These are phyloP conservation scores for Rhodotorula paludigena DNA, from an alignment of 768 basidiomycete species.

Conservation along the genomic window DNA sequence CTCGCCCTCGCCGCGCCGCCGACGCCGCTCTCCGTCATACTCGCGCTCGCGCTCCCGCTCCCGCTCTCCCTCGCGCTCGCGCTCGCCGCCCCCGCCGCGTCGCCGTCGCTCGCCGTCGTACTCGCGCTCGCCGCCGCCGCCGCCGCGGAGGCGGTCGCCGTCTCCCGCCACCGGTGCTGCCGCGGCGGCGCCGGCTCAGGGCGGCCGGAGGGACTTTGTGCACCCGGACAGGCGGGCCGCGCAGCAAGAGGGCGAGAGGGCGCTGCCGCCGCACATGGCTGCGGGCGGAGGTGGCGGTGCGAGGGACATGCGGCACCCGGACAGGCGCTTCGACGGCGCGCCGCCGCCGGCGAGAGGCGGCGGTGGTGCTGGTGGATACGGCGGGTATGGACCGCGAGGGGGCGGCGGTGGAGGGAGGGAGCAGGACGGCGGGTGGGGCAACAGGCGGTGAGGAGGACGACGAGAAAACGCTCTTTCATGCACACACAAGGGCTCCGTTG, in stretches of 20 bases:
- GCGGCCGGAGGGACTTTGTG: slow-evolving; percentile 3
- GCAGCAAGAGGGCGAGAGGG: too few species aligned
- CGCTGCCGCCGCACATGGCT: background rate
- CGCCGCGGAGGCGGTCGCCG: background rate
- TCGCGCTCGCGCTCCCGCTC: slow-evolving; percentile 8
- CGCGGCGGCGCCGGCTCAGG: background rate
- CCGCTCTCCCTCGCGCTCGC: slow-evolving; percentile 1
- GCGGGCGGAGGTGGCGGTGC: background rate
- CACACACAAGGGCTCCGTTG: too few species aligned
- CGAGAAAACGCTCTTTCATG: too few species aligned
- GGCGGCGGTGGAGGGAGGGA: background rate
- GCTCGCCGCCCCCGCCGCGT: background rate
- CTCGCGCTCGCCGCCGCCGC: slow-evolving; percentile 5
- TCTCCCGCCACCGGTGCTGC: background rate
- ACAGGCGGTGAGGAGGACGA: background rate
- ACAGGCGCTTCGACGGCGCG: background rate
- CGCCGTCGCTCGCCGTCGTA: slow-evolving; percentile 8
- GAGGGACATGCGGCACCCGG: background rate
- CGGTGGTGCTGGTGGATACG: slow-evolving; percentile 1
- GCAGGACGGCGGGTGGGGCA: slow-evolving; percentile 1
- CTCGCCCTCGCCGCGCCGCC: slow-evolving; percentile 3
- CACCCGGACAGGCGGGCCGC: slow-evolving; percentile 16
- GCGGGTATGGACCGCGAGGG: background rate
- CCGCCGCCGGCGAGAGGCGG: background rate
- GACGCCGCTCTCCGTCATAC: slow-evolving; percentile 17